phyloP scores from a whole-genome alignment of 441 rosid genomes.

The Croton laevigatus region DNA sequence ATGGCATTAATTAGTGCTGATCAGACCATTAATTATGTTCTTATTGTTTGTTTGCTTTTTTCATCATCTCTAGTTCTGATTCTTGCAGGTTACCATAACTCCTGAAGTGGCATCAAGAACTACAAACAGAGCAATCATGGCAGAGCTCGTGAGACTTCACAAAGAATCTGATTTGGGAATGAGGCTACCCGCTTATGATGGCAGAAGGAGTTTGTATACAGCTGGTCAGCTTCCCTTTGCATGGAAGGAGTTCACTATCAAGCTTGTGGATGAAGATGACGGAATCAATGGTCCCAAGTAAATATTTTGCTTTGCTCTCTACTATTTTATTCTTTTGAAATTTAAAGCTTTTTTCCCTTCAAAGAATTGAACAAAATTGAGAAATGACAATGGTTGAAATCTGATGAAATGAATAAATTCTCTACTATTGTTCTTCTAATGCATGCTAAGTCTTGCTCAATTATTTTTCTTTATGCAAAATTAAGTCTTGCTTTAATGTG shows the following conservation, averaged over 20 bases:
- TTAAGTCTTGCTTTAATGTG: no score
- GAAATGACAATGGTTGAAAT: background rate
- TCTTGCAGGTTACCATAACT: slow-evolving; percentile 83
- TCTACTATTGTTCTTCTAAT: background rate
- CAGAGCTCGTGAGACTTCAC: slow-evolving; percentile 80
- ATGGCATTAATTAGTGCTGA: slow-evolving; percentile 32
- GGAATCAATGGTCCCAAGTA: slow-evolving; percentile 84
- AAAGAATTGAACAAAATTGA: background rate
- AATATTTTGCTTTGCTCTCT: slow-evolving; percentile 16
- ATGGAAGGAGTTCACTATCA: slow-evolving; percentile 81
- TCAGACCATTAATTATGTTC: slow-evolving; percentile 44
- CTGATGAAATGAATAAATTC: background rate
- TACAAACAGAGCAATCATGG: slow-evolving; percentile 86
- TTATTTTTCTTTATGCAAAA: background rate
- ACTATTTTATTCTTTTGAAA: background rate
- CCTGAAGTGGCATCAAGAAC: slow-evolving; percentile 88
- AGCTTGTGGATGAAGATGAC: slow-evolving; percentile 75
- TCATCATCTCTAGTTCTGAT: slow-evolving; percentile 27
- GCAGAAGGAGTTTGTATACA: slow-evolving; percentile 90
- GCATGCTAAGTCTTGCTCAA: background rate
- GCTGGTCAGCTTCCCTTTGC: slow-evolving; percentile 94
- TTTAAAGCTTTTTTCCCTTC: background rate
- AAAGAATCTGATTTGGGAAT: slow-evolving; percentile 85
- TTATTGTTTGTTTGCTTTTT: slow-evolving; percentile 43
- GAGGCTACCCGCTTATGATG: slow-evolving; percentile 96